Percentiles rank a stretch among this genome's conserved stretches.
phyloP scores from a whole-genome alignment of 139 green algal genomes.

The Asterochloris sp. region DNA sequence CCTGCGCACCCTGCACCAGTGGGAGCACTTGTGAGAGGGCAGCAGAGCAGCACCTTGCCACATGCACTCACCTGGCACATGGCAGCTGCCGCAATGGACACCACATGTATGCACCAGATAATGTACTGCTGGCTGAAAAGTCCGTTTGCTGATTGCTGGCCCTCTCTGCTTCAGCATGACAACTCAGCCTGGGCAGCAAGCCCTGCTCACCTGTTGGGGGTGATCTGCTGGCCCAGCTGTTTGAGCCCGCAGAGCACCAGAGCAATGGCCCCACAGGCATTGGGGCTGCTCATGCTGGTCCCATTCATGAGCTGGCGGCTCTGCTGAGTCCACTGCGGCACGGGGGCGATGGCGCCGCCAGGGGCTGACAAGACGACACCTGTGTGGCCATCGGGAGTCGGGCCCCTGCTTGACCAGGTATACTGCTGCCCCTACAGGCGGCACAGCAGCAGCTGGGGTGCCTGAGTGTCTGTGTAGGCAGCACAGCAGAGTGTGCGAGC shows the following conservation, averaged over 20 bases:
- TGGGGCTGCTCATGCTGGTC: conserved; percentile 77
- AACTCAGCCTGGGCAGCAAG: too few relatives aligned
- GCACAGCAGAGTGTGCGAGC: too few relatives aligned
- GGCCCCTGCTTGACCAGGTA: conserved; percentile 75
- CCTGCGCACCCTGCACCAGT: conserved; percentile 23
- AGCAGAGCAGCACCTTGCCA: too few relatives aligned
- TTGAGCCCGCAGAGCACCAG: conserved; percentile 76
- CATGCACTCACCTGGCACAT: too few relatives aligned
- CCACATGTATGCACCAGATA: too few relatives aligned
- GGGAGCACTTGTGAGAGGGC: too few relatives aligned
- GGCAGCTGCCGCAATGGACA: too few relatives aligned
- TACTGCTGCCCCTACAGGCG: conserved; percentile 64
- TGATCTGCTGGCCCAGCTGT: conserved; percentile 27
- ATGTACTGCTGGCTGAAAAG: too few relatives aligned
- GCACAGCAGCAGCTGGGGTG: not conserved
- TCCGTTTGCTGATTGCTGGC: too few relatives aligned
- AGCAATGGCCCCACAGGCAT: conserved; percentile 72
- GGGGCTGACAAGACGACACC: conserved; percentile 74
- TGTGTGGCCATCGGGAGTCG: conserved; percentile 68
- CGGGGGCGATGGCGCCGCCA: conserved; percentile 71
- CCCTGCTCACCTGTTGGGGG: conserved; percentile 30
- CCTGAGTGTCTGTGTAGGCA: too few relatives aligned
- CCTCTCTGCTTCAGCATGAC: too few relatives aligned
- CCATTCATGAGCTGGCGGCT: conserved; percentile 87
- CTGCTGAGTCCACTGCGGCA: conserved; percentile 75